Conservation (phyloP, 106 monocot genomes). For the Cymbidium sinense region DNA sequence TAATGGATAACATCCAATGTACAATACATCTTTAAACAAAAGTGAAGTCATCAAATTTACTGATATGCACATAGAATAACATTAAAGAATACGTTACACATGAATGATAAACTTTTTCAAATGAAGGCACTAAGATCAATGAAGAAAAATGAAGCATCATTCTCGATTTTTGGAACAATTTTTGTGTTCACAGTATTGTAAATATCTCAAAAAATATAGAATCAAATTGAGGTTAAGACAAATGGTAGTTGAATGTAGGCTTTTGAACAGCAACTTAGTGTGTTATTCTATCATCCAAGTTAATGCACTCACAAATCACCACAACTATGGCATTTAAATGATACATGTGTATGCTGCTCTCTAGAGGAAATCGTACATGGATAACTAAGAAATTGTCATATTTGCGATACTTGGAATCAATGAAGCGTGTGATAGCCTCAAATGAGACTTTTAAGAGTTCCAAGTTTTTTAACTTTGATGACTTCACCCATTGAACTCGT, state of each 20-base stretch:
- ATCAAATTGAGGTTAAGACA: not conserved
- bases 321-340: too few species aligned
- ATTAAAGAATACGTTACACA: not conserved
- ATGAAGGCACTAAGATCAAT: not conserved
- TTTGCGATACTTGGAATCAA: slow-evolving; percentile 93
- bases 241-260: not conserved
- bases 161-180: not conserved
- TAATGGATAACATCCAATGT: not conserved
- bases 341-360: too few species aligned
- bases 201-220: not conserved
- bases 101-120: not conserved
- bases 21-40: not conserved
- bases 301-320: not conserved
- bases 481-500: slow-evolving; percentile 85
- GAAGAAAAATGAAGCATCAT: not conserved
- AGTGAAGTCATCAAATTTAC: not conserved
- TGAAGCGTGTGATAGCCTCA: slow-evolving; percentile 86
- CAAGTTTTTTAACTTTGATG: slow-evolving; percentile 80
- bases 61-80: not conserved
- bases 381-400: slow-evolving; percentile 73
- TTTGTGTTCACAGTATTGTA: not conserved
- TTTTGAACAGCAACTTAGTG: not conserved
- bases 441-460: slow-evolving; percentile 89
- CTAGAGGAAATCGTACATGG: slow-evolving; percentile 99
- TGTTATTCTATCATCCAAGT: not conserved